phyloP scores from a whole-genome alignment of 2,329 filamentous ascomycete species.

The Diaporthe ilicicola region DNA sequence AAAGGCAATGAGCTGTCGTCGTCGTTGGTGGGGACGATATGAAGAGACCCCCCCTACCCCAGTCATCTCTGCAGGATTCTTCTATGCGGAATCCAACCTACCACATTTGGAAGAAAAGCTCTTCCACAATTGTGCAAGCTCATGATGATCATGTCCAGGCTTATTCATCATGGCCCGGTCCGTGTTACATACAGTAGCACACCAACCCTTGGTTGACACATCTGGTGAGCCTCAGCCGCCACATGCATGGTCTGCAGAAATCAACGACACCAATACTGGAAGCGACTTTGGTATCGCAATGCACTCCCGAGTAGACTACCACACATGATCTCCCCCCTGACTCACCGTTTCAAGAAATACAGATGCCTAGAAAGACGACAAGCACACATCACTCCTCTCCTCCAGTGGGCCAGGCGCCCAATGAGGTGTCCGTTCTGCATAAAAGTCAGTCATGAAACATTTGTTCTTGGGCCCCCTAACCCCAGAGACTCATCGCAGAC shows the following conservation, averaged over 20 bases:
- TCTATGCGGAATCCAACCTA: too few species aligned
- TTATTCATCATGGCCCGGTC: background rate
- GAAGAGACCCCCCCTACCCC: background rate
- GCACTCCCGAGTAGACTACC: background rate
- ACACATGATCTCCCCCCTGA: background rate
- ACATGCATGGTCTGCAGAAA: background rate
- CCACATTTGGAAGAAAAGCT: background rate
- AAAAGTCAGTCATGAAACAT: background rate
- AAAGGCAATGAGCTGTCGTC: slow-evolving; percentile 6
- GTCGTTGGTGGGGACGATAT: background rate
- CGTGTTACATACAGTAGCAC: background rate
- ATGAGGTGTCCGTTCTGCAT: background rate
- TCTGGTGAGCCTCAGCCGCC: background rate
- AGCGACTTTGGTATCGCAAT: background rate
- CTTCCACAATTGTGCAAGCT: background rate
- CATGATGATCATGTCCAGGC: background rate
- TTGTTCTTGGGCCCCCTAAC: background rate
- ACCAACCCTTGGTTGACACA: background rate
- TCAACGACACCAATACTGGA: slow-evolving; percentile 15
- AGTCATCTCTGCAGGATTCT: background rate
- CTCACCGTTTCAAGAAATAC: background rate
- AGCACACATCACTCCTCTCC: slow-evolving; percentile 1
- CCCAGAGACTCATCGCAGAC: background rate
- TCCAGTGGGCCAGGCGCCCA: background rate
- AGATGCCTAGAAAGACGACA: slow-evolving; percentile 13